phyloP scores from a whole-genome alignment of 768 basidiomycete genomes.

The Mycena venus region DNA sequence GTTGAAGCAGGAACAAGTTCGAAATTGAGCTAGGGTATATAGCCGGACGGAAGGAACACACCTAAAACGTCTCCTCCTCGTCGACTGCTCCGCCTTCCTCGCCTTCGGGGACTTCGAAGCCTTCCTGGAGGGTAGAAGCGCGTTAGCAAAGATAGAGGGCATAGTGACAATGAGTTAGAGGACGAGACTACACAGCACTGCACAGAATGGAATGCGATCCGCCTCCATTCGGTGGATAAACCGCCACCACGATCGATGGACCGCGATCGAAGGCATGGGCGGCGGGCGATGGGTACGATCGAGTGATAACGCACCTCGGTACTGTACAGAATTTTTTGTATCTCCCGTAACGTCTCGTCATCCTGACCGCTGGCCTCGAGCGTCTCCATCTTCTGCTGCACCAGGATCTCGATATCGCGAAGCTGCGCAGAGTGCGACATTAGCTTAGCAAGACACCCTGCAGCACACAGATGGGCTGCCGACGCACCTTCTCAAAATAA shows the following conservation, averaged over 20 bases:
- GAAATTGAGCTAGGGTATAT: too few species aligned
- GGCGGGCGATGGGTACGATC: background rate
- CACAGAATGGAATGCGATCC: too few species aligned
- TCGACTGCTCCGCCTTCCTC: slow-evolving; percentile 55
- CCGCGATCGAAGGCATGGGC: background rate
- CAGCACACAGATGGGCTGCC: too few species aligned
- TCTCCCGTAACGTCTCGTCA: slow-evolving; percentile 75
- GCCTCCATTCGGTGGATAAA: too few species aligned
- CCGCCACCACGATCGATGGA: too few species aligned
- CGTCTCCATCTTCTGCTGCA: slow-evolving; percentile 81
- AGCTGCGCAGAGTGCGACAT: slow-evolving; percentile 62
- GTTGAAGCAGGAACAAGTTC: too few species aligned
- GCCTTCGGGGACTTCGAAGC: slow-evolving; percentile 89
- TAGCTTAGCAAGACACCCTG: background rate
- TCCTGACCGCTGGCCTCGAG: slow-evolving; percentile 70
- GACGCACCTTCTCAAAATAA: slow-evolving; percentile 94
- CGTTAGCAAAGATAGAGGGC: too few species aligned
- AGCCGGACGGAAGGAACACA: too few species aligned
- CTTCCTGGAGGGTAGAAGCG: slow-evolving; percentile 73
- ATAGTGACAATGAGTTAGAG: too few species aligned
- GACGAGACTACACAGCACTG: too few species aligned
- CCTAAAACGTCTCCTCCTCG: slow-evolving; percentile 85
- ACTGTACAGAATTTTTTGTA: slow-evolving; percentile 94
- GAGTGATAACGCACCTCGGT: slow-evolving; percentile 78
- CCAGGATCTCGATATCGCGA: slow-evolving; percentile 95